Evolutionary conservation across 306 rosid species (phyloP).

Genomic region (Inga oerstediana): DNA sequence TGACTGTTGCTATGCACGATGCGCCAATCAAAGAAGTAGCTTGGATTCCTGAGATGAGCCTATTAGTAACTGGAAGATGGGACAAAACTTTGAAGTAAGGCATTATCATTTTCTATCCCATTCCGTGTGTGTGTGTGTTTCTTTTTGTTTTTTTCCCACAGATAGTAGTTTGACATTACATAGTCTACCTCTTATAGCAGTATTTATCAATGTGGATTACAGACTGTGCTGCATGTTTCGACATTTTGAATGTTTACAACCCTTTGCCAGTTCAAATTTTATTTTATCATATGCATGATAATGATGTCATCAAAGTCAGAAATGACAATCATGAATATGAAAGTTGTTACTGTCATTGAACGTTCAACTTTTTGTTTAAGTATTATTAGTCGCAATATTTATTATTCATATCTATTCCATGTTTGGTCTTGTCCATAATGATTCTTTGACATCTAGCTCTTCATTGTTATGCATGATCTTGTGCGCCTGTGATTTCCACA

Average conservation of each 20-base stretch:
- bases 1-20: conserved; percentile 94
- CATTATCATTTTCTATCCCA: conserved; percentile 13
- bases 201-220: not conserved
- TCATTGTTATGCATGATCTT: conserved; percentile 24
- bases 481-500: conserved; percentile 11
- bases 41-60: conserved; percentile 91
- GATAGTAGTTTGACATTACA: not conserved
- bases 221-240: conserved; percentile 2
- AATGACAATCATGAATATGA: not conserved
- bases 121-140: not conserved
- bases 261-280: not conserved
- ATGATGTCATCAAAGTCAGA: not conserved
- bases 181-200: not conserved
- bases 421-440: not conserved
- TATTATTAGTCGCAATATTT: not conserved
- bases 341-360: not conserved
- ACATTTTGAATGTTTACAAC: conserved; percentile 15
- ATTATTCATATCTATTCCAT: not conserved
- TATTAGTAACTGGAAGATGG: conserved; percentile 80
- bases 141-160: not conserved
- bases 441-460: conserved; percentile 9
- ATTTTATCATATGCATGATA: conserved; percentile 2
- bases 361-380: not conserved
- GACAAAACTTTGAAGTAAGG: conserved; percentile 46
- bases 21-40: conserved; percentile 81